phyloP scores from a whole-genome alignment of 2,329 filamentous ascomycete species.

The Epichloe brachyelytri region DNA sequence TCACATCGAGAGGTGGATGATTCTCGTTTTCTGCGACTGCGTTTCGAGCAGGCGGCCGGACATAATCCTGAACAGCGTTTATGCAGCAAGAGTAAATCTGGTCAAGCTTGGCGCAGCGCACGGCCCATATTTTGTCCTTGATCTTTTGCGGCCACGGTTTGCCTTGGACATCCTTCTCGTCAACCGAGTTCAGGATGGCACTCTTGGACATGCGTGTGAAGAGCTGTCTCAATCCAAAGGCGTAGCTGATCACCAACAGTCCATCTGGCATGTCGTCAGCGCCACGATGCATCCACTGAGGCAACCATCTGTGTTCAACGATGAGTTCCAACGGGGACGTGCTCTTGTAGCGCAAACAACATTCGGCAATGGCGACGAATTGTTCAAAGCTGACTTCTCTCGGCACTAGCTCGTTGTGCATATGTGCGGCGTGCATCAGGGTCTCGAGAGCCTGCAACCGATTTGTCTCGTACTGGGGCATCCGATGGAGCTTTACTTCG shows the following conservation, averaged over 20 bases:
- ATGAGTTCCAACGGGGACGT: conserved; percentile 36
- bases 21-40: conserved; percentile 9
- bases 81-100: conserved; percentile 36
- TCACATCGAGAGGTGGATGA: conserved; percentile 10
- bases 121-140: conserved; percentile 34
- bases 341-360: conserved; percentile 36
- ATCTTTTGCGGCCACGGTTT: conserved; percentile 35
- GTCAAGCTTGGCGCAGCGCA: conserved; percentile 35
- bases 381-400: conserved; percentile 32
- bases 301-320: conserved; percentile 39
- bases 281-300: conserved; percentile 35
- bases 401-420: conserved; percentile 33
- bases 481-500: conserved; percentile 34
- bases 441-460: conserved; percentile 28
- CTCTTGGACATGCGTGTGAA: conserved; percentile 38
- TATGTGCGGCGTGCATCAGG: conserved; percentile 37
- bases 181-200: conserved; percentile 31
- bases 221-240: conserved; percentile 34
- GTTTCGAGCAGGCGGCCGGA: conserved; percentile 18
- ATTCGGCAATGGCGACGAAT: conserved; percentile 39
- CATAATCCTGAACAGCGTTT: conserved; percentile 31
- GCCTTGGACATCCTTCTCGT: conserved; percentile 27
- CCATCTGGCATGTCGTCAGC: conserved; percentile 36
- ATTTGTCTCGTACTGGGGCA: conserved; percentile 38
- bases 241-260: conserved; percentile 38